Percentiles rank a stretch among this genome's conserved stretches.
These are phyloP conservation scores for Conoideocrella luteorostrata DNA, from an alignment of 2,329 filamentous ascomycete species.

Conservation along the genomic window DNA sequence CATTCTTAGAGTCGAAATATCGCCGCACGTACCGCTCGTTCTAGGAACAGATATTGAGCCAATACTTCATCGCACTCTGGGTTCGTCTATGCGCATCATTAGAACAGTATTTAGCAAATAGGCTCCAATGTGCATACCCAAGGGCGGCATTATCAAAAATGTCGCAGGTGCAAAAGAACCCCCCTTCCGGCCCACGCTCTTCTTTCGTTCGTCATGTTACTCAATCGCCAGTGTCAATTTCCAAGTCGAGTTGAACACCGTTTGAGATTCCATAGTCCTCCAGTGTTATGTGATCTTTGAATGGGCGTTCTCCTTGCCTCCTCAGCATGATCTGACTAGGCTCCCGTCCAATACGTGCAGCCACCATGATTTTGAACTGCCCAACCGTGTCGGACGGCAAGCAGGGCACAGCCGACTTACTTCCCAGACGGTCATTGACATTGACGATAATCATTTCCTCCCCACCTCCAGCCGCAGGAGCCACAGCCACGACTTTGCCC, in stretches of 20 bases:
- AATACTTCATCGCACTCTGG: no score
- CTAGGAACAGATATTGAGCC: no score
- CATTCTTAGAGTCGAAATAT: no score
- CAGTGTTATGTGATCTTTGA: conserved; percentile 82
- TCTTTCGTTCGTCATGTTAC: not conserved
- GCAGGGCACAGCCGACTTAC: conserved; percentile 91
- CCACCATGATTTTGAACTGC: conserved; percentile 87
- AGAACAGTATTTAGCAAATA: no score
- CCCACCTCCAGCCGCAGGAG: conserved; percentile 25
- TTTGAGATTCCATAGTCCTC: conserved; percentile 94
- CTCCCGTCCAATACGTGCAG: conserved; percentile 79
- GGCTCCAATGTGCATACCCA: no score
- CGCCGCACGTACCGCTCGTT: no score
- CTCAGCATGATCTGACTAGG: conserved; percentile 89
- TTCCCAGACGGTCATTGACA: conserved; percentile 91
- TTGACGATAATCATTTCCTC: conserved; percentile 92
- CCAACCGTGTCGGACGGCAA: conserved; percentile 77
- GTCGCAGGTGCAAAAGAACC: not conserved
- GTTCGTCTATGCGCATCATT: no score
- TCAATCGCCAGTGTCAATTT: conserved; percentile 56
- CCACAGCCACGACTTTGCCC: conserved; percentile 18
- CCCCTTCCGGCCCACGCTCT: no score
- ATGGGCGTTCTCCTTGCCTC: conserved; percentile 84
- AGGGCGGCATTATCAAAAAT: not conserved
- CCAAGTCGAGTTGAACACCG: conserved; percentile 65